These are phyloP conservation scores for Aspergillus sp. DNA, from an alignment of 2,329 filamentous ascomycete species.

Conservation along the genomic window DNA sequence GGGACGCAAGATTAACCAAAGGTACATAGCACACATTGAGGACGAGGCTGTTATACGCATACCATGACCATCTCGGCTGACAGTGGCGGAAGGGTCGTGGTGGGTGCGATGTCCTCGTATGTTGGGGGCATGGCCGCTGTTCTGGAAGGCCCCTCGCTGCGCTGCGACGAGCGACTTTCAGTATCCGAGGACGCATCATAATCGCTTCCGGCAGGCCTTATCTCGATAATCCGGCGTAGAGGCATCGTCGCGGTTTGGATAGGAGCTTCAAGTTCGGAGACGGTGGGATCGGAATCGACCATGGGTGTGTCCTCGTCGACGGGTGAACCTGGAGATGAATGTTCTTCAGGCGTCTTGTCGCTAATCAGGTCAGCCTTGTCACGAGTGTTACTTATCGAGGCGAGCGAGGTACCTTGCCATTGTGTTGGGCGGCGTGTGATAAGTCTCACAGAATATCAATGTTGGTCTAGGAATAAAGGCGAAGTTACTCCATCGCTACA, in stretches of 20 bases:
- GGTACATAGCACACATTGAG: no score
- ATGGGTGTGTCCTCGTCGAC: neutral
- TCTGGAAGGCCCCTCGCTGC: neutral
- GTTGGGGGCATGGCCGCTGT: neutral
- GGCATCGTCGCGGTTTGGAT: neutral
- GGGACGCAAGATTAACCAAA: no score
- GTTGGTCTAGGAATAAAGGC: no score
- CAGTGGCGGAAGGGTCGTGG: neutral
- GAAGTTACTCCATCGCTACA: no score
- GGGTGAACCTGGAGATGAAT: neutral
- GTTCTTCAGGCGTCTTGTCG: neutral
- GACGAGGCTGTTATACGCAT: neutral
- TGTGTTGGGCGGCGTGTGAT: neutral
- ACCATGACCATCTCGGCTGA: neutral
- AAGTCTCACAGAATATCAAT: no score
- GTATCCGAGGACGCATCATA: neutral
- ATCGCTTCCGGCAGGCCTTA: neutral
- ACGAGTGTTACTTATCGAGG: neutral
- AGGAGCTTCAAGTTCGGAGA: neutral
- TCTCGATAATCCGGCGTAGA: neutral
- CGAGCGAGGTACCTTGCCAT: neutral
- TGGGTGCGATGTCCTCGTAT: neutral
- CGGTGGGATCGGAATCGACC: neutral
- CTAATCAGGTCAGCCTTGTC: neutral
- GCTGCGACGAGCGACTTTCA: no score